Percentiles rank a stretch among this genome's conserved stretches.
phyloP scores from a whole-genome alignment of 768 basidiomycete genomes.

The Collybiopsis confluens region DNA sequence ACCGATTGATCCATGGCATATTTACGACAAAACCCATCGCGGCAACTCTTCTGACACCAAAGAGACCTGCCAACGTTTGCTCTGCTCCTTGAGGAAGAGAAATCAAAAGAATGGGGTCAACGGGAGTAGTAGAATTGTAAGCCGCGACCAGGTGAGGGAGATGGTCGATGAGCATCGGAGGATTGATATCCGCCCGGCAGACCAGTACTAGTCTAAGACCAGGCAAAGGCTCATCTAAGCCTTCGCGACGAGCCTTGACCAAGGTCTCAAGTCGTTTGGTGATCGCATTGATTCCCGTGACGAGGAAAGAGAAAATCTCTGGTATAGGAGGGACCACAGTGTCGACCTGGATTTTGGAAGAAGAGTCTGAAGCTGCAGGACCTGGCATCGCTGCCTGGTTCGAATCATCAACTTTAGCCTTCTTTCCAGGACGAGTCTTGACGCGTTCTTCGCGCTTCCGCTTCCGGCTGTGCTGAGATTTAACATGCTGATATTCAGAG shows the following conservation, averaged over 20 bases:
- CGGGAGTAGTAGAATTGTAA: slow-evolving; percentile 50
- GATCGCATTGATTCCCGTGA: slow-evolving; percentile 76
- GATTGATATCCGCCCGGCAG: slow-evolving; percentile 73
- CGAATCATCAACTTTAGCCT: slow-evolving; percentile 11
- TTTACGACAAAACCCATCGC: slow-evolving; percentile 67
- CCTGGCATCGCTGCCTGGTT: slow-evolving; percentile 1
- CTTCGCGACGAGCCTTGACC: slow-evolving; percentile 18
- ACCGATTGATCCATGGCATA: too few relatives aligned
- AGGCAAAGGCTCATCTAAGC: slow-evolving; percentile 1
- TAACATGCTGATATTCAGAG: slow-evolving; percentile 35
- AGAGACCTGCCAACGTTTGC: slow-evolving; percentile 44
- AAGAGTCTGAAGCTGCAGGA: neutral
- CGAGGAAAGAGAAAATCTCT: slow-evolving; percentile 41
- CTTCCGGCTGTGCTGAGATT: slow-evolving; percentile 29
- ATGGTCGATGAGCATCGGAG: slow-evolving; percentile 67
- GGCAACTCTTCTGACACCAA: slow-evolving; percentile 67
- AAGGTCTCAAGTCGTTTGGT: slow-evolving; percentile 69
- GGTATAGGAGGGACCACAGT: slow-evolving; percentile 23
- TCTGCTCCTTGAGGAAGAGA: slow-evolving; percentile 70
- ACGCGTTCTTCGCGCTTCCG: slow-evolving; percentile 29
- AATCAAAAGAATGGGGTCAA: slow-evolving; percentile 47
- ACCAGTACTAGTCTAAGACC: slow-evolving; percentile 52
- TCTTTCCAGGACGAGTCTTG: slow-evolving; percentile 10
- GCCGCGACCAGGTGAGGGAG: slow-evolving; percentile 74
- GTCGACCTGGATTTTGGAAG: neutral